These are phyloP conservation scores for Fusarium secorum DNA, from an alignment of 2,329 filamentous ascomycete genomes.

Conservation along the genomic window DNA sequence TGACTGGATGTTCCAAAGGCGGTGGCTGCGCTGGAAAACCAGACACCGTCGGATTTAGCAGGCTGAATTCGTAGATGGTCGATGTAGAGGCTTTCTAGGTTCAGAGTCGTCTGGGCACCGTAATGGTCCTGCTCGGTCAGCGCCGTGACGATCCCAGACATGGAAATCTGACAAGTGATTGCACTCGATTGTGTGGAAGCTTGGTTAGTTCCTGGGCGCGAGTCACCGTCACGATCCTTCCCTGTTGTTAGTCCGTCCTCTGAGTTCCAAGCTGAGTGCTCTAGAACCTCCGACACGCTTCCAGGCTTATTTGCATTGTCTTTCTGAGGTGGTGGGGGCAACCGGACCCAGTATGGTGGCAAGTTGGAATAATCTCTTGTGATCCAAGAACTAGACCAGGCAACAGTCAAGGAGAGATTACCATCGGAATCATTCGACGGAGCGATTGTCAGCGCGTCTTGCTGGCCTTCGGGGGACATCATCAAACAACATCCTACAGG, in stretches of 20 bases:
- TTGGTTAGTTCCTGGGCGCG: conserved; percentile 42
- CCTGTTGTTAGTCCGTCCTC: conserved; percentile 1
- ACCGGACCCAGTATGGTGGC: conserved; percentile 66
- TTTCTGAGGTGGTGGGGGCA: conserved; percentile 48
- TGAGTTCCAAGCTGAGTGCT: background rate
- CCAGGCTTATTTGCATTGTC: background rate
- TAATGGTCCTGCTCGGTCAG: conserved; percentile 49
- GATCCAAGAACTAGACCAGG: conserved; percentile 65
- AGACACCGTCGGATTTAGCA: conserved; percentile 53
- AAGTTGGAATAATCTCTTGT: conserved; percentile 59
- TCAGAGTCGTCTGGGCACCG: conserved; percentile 23
- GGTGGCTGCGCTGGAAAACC: conserved; percentile 66
- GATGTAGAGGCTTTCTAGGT: conserved; percentile 53
- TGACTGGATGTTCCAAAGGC: conserved; percentile 62
- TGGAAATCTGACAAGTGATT: conserved; percentile 60
- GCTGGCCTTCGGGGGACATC: conserved; percentile 58
- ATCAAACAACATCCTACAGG: conserved; percentile 66
- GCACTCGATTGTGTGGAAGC: conserved; percentile 40
- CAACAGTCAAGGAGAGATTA: conserved; percentile 63
- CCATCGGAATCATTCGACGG: conserved; percentile 68
- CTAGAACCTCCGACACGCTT: background rate
- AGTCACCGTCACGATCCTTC: conserved; percentile 25
- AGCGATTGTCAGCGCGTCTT: conserved; percentile 61
- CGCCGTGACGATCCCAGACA: conserved; percentile 56
- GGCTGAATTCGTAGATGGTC: conserved; percentile 55